phyloP scores from a whole-genome alignment of 106 monocot genomes.

The Dioscorea zingiberensis region DNA sequence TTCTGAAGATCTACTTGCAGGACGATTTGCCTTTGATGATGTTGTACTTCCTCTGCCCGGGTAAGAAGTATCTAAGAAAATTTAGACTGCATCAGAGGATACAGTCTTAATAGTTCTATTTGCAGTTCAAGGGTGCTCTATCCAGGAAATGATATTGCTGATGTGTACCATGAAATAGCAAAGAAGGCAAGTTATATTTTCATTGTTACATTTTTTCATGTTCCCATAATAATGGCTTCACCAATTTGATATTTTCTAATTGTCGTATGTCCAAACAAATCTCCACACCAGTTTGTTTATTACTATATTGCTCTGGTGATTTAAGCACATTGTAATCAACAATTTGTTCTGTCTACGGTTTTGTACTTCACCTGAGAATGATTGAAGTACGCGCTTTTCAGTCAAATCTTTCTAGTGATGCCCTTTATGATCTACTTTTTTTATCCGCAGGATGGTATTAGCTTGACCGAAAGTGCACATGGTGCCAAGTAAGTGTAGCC shows the following conservation, averaged over 20 bases:
- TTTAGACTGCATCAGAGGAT: not conserved
- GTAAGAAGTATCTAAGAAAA: conserved; percentile 25
- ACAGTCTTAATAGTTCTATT: conserved; percentile 1
- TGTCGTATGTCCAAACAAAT: no score
- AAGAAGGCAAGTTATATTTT: conserved; percentile 40
- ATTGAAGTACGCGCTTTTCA: no score
- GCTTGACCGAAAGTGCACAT: conserved; percentile 72
- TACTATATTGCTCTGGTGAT: no score
- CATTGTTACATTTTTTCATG: not conserved
- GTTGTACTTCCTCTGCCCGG: conserved; percentile 99
- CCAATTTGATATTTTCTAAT: no score
- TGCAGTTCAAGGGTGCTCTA: conserved; percentile 75
- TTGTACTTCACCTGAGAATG: no score
- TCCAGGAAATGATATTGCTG: conserved; percentile 79
- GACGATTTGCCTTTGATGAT: conserved; percentile 76
- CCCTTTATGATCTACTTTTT: not conserved
- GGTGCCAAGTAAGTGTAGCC: conserved; percentile 61
- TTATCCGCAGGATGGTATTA: conserved; percentile 69
- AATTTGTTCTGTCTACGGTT: no score
- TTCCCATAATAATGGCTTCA: no score
- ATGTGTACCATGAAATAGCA: conserved; percentile 64
- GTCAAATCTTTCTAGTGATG: not conserved
- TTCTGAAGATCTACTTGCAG: conserved; percentile 53
- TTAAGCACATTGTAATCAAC: no score
- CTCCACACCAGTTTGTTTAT: no score